phyloP scores from a whole-genome alignment of 2,329 filamentous ascomycete genomes.

The Rutstroemia sp. region DNA sequence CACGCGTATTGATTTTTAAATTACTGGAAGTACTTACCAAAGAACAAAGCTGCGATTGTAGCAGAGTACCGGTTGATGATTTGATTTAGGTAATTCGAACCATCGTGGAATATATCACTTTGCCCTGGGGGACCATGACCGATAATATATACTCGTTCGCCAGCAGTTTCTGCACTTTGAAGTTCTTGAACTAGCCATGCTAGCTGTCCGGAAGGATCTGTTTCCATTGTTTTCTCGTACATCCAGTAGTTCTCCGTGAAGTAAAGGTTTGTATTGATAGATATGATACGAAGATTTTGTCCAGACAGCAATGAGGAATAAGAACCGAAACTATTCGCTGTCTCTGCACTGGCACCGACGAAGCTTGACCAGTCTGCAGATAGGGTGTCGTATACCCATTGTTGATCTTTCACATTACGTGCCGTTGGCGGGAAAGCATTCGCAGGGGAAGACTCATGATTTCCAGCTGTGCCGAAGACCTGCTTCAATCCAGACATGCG shows the following conservation, averaged over 20 bases:
- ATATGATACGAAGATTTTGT: conserved; percentile 33
- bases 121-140: conserved; percentile 29
- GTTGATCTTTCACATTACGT: conserved; percentile 18
- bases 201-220: conserved; percentile 31
- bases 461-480: conserved; percentile 33
- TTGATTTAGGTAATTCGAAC: conserved; percentile 30
- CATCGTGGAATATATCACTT: conserved; percentile 32
- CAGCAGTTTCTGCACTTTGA: conserved; percentile 31
- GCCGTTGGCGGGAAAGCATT: conserved; percentile 31
- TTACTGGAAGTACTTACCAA: conserved; percentile 9
- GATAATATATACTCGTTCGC: conserved; percentile 34
- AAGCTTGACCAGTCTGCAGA: conserved; percentile 30
- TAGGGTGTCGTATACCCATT: conserved; percentile 35
- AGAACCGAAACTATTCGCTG: conserved; percentile 29
- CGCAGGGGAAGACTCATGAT: conserved; percentile 33
- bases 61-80: conserved; percentile 25
- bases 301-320: conserved; percentile 30
- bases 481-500: conserved; percentile 28
- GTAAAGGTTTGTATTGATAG: conserved; percentile 37
- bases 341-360: conserved; percentile 27
- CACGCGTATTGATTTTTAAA: too few relatives aligned
- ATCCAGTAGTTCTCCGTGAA: conserved; percentile 36
- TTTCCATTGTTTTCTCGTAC: conserved; percentile 32
- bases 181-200: conserved; percentile 34
- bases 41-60: conserved; percentile 30